Evolutionary conservation across 208 protist species (phyloP).

Genomic region (Crithidia fasciculata): DNA sequence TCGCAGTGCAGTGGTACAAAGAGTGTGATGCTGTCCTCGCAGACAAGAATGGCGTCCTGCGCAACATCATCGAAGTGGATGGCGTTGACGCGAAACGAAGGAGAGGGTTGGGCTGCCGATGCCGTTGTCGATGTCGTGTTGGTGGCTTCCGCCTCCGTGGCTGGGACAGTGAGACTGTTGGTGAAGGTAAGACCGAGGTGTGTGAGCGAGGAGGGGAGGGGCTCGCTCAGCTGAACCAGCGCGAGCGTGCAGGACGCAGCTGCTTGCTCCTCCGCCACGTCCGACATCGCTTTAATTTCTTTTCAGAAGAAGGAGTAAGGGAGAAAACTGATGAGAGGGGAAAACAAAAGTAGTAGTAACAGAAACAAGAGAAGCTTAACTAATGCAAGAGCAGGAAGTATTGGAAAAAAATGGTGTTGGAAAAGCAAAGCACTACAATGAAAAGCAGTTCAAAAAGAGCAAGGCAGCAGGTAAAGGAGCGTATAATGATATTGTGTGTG

Average conservation of each 20-base stretch:
- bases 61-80: conserved; percentile 65
- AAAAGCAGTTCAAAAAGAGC: too few relatives aligned
- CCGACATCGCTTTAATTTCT: not conserved
- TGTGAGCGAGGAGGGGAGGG: conserved; percentile 3
- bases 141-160: not conserved
- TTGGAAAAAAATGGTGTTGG: too few relatives aligned
- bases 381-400: too few relatives aligned
- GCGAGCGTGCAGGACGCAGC: not conserved
- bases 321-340: not conserved
- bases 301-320: not conserved
- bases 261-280: not conserved
- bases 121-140: not conserved
- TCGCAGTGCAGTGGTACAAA: conserved; percentile 20
- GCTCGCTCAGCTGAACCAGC: conserved; percentile 1
- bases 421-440: too few relatives aligned
- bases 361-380: not conserved
- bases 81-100: conserved; percentile 29
- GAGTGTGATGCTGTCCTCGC: conserved; percentile 39
- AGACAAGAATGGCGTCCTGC: conserved; percentile 57
- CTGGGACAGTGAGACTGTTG: not conserved
- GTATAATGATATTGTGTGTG: too few relatives aligned
- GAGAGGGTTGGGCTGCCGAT: not conserved
- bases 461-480: too few relatives aligned
- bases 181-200: conserved; percentile 8
- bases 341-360: not conserved